Percentiles rank a stretch among this genome's conserved stretches.
Evolutionary conservation across 331 rosid genomes (phyloP).

Genomic region (Pyrus hybrid): DNA sequence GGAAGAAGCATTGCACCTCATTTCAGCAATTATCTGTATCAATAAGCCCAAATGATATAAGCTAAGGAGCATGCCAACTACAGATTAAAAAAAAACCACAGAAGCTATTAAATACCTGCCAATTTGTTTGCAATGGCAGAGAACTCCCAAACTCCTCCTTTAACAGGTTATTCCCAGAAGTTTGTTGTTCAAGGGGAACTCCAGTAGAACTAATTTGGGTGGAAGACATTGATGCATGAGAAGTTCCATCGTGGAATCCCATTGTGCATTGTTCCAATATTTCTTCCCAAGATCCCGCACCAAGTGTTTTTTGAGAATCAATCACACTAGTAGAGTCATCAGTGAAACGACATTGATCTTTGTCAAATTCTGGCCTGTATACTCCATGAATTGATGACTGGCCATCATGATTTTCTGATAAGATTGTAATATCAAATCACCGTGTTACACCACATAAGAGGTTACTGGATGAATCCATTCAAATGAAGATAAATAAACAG

Average conservation of each 20-base stretch:
- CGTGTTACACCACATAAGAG: slow-evolving; percentile 13
- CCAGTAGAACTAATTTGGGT: slow-evolving; percentile 33
- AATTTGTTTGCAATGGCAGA: slow-evolving; percentile 37
- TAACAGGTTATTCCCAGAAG: slow-evolving; percentile 22
- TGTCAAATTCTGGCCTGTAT: slow-evolving; percentile 28
- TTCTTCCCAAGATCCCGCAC: slow-evolving; percentile 51
- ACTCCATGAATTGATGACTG: slow-evolving; percentile 45
- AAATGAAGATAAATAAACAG: slow-evolving; percentile 1
- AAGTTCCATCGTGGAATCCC: slow-evolving; percentile 38
- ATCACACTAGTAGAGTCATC: slow-evolving; percentile 17
- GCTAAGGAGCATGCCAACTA: background rate
- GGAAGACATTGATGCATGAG: slow-evolving; percentile 39
- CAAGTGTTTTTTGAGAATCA: slow-evolving; percentile 40
- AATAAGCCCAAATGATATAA: background rate
- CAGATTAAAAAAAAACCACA: slow-evolving; percentile 5
- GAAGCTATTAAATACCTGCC: slow-evolving; percentile 53
- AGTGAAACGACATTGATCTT: slow-evolving; percentile 32
- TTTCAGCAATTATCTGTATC: no score
- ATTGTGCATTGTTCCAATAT: slow-evolving; percentile 40
- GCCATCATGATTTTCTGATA: slow-evolving; percentile 35
- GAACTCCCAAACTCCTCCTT: slow-evolving; percentile 32
- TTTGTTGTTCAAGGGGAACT: slow-evolving; percentile 35
- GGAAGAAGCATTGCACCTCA: background rate
- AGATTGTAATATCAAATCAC: slow-evolving; percentile 14
- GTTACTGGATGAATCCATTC: slow-evolving; percentile 1